Conservation (phyloP, 2,329 filamentous ascomycete species). For the Aspergillus tamarii region DNA sequence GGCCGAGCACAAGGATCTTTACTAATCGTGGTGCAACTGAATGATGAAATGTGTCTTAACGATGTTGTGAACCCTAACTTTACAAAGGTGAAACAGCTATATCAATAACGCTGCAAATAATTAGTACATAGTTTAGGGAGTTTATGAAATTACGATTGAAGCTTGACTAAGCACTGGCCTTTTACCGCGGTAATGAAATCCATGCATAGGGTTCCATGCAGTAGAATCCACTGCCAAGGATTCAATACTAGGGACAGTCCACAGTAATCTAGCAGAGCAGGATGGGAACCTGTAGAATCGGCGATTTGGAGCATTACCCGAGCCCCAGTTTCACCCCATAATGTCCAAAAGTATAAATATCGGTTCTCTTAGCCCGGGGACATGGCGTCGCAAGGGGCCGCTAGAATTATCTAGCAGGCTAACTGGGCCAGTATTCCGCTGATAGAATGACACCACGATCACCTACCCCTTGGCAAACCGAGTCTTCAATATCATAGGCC, state of each 20-base stretch:
- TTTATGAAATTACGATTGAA: neutral
- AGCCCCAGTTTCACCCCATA: too few species aligned
- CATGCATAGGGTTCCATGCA: neutral
- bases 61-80: neutral
- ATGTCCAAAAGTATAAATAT: too few species aligned
- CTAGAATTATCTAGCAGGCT: too few species aligned
- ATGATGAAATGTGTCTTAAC: neutral
- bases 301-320: too few species aligned
- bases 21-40: neutral
- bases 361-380: too few species aligned
- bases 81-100: neutral
- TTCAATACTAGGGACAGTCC: too few species aligned
- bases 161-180: neutral
- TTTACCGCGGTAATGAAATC: neutral
- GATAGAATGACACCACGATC: too few species aligned
- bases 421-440: too few species aligned
- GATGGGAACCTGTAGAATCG: too few species aligned
- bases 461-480: too few species aligned
- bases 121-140: neutral
- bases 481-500: neutral
- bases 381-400: too few species aligned
- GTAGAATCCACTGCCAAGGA: neutral
- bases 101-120: neutral
- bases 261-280: too few species aligned
- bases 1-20: constrained; percentile 23